Conservation (phyloP, 306 rosid species). For the Quercus glauca region DNA sequence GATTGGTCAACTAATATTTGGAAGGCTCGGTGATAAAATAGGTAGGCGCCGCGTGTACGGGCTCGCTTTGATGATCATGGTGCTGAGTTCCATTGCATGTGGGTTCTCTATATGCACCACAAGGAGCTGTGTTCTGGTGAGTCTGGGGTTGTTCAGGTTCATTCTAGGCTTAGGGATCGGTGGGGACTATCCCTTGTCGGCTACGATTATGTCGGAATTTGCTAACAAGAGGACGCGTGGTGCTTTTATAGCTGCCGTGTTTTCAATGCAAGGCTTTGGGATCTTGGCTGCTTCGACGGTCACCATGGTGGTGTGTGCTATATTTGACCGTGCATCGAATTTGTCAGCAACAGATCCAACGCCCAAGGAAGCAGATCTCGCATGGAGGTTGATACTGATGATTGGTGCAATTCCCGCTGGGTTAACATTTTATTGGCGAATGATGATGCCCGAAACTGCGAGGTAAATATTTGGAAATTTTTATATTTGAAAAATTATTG, state of each 20-base stretch:
- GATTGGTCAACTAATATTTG: constrained; percentile 55
- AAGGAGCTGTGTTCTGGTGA: constrained; percentile 40
- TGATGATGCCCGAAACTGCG: constrained; percentile 91
- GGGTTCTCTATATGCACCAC: constrained; percentile 65
- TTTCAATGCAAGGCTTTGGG: constrained; percentile 82
- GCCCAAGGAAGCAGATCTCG: constrained; percentile 52
- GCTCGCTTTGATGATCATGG: constrained; percentile 48
- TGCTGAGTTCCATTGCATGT: constrained; percentile 46
- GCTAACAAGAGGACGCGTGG: constrained; percentile 76
- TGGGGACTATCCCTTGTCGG: constrained; percentile 75
- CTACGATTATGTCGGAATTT: constrained; percentile 84
- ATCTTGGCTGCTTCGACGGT: constrained; percentile 64
- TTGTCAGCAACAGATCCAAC: neutral
- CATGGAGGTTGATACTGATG: constrained; percentile 74
- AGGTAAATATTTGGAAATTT: constrained; percentile 35
- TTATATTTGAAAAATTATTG: too few relatives aligned
- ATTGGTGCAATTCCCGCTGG: constrained; percentile 75
- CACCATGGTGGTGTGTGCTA: constrained; percentile 46
- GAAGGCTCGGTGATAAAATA: constrained; percentile 55
- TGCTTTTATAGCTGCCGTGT: constrained; percentile 74
- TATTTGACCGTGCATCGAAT: constrained; percentile 25
- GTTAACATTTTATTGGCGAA: constrained; percentile 77
- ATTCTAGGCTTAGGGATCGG: constrained; percentile 70
- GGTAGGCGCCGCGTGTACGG: constrained; percentile 68
- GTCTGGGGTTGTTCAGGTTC: constrained; percentile 66